Evolutionary conservation across 176 grass and related monocot species (phyloP), one percentile per base, ranked within the genome.

Genomic region (Pharus latifolius): DNA sequence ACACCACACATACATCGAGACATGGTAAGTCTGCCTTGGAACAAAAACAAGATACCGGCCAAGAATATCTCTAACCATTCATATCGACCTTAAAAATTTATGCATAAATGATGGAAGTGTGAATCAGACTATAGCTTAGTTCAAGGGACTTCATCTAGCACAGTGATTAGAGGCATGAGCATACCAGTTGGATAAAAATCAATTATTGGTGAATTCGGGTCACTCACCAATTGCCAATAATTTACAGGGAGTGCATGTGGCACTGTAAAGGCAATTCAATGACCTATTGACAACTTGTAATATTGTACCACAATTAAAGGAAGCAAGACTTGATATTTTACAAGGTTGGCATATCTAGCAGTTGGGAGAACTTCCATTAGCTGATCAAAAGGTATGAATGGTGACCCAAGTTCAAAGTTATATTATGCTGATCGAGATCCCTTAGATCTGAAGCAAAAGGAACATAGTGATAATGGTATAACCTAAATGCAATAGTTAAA

Each of bases 71-170:
- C 65, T 87, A 81, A 20, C 84, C 84, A 76, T 81, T 87, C 84
- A 87, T 87, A 77, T 87, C 84, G 22, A 87, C 84, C 46, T 81
- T 77, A n/a, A 81, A 87, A 87, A 81, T 87, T 77, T 87, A 47
- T 26, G 27, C 2, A 75, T 52, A 12, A 31, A 37, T 35, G 35
- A 60, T n/a, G 18, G 41, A 77, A 34, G 38, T 13, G 25, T n/a
- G 17, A 64, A 65, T 62, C 28, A 62, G 27, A 18, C 4, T 6
- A 62, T 31, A 62, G 15, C n/a, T 38, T 38, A 38, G 35, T 4
- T 38, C 8, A 38, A 38, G 9, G 35, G 35, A 38, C 4, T 38
- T 38, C 8, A 38, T 38, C 35, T n/a, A n/a, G n/a, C n/a, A n/a
- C n/a, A n/a, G n/a, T n/a, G n/a, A 38, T 9, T 38, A 60, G 14